Conservation (phyloP, 2,329 filamentous ascomycete genomes). For the Colletotrichum godetiae region DNA sequence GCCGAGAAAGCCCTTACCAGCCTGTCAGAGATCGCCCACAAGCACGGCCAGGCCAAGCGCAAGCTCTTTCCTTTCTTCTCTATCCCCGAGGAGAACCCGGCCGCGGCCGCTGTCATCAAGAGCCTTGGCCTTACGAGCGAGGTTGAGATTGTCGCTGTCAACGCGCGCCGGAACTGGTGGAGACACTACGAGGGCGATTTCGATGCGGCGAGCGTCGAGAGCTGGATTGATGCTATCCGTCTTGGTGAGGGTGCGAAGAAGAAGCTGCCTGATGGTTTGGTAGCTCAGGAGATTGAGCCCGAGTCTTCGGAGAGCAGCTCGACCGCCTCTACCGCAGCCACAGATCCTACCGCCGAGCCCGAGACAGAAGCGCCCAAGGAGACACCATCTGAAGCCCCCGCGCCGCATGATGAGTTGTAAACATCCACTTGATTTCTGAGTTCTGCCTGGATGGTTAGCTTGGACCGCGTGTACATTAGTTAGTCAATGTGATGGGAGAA, state of each 20-base stretch:
- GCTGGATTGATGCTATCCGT: conserved; percentile 91
- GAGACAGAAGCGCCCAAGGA: conserved; percentile 47
- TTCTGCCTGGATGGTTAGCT: conserved; percentile 24
- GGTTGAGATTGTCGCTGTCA: conserved; percentile 83
- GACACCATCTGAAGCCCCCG: conserved; percentile 46
- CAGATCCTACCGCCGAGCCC: conserved; percentile 25
- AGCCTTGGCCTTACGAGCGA: conserved; percentile 71
- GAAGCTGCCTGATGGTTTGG: conserved; percentile 73
- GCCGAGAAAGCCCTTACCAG: conserved; percentile 69
- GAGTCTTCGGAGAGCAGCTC: conserved; percentile 10
- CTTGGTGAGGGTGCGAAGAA: conserved; percentile 88
- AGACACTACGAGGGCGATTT: conserved; percentile 75
- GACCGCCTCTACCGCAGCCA: conserved; percentile 25
- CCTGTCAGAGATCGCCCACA: conserved; percentile 80
- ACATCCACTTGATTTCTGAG: background rate
- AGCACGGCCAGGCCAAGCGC: conserved; percentile 73
- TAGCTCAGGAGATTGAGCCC: conserved; percentile 49
- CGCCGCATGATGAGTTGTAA: conserved; percentile 63
- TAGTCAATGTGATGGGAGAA: conserved; percentile 6
- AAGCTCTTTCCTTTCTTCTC: conserved; percentile 87
- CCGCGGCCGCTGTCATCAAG: conserved; percentile 57
- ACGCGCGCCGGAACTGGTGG: conserved; percentile 89
- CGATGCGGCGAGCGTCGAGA: conserved; percentile 73
- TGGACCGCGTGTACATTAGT: conserved; percentile 16
- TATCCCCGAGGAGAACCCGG: conserved; percentile 63